Conservation (phyloP, 345 rosid genomes). For the Eucalyptus rudis region DNA sequence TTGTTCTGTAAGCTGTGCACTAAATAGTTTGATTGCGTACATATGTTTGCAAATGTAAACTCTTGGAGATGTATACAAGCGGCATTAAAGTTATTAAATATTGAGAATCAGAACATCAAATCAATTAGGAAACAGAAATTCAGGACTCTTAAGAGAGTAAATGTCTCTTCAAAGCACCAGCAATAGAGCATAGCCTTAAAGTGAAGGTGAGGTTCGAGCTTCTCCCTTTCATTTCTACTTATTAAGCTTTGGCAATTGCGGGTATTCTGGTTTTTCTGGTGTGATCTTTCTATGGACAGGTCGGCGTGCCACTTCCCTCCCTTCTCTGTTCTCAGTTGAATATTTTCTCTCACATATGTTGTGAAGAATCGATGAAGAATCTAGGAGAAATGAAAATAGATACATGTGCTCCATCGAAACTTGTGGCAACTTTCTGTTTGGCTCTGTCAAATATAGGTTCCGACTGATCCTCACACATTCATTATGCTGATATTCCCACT, state of each 20-base stretch:
- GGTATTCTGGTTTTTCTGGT: neutral
- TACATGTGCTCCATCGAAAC: neutral
- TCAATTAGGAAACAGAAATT: neutral
- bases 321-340: neutral
- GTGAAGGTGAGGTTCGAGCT: neutral
- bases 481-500: neutral
- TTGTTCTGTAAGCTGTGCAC: neutral
- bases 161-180: neutral
- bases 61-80: neutral
- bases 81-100: neutral
- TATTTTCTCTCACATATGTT: neutral
- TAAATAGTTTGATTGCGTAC: neutral
- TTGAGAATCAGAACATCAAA: neutral
- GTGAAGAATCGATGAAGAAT: neutral
- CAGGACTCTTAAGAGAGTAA: neutral
- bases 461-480: neutral
- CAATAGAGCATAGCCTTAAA: neutral
- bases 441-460: neutral
- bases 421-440: neutral
- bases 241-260: neutral
- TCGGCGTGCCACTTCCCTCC: neutral
- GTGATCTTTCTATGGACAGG: neutral
- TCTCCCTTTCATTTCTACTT: neutral
- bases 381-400: neutral
- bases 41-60: neutral